Evolutionary conservation across 345 rosid genomes (phyloP).

Genomic region (Heritiera littoralis): DNA sequence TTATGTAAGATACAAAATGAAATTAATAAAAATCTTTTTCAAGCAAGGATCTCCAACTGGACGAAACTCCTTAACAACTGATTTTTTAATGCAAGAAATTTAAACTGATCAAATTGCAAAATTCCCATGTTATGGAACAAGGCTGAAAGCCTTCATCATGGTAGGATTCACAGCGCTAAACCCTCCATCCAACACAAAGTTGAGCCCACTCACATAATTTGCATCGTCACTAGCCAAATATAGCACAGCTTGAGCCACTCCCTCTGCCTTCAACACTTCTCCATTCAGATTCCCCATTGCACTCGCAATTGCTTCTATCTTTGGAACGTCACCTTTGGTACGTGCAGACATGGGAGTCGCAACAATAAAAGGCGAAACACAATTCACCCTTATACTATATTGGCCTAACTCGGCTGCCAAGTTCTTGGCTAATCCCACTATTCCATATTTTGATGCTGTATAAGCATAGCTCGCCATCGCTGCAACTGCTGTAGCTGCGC

Average conservation of each 20-base stretch:
- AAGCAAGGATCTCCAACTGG: too few species aligned
- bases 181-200: conserved; percentile 49
- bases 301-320: background rate
- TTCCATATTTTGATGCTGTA: conserved; percentile 29
- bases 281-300: conserved; percentile 34
- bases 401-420: conserved; percentile 41
- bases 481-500: conserved; percentile 32
- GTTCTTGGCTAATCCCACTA: conserved; percentile 34
- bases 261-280: conserved; percentile 20
- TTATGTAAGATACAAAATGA: too few species aligned
- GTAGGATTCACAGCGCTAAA: conserved; percentile 35
- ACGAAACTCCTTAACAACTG: too few species aligned
- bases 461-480: conserved; percentile 33
- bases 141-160: background rate
- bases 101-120: too few species aligned
- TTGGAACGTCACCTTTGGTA: background rate
- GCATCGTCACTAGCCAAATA: conserved; percentile 49
- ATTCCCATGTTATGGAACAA: background rate
- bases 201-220: conserved; percentile 38
- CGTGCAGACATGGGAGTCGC: background rate
- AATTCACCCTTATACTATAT: conserved; percentile 41
- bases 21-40: too few species aligned
- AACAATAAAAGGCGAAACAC: conserved; percentile 32
- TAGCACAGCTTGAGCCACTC: conserved; percentile 35
- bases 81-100: too few species aligned